These are phyloP conservation scores for Diaporthe capsici DNA, from an alignment of 2,329 filamentous ascomycete genomes.

Conservation along the genomic window DNA sequence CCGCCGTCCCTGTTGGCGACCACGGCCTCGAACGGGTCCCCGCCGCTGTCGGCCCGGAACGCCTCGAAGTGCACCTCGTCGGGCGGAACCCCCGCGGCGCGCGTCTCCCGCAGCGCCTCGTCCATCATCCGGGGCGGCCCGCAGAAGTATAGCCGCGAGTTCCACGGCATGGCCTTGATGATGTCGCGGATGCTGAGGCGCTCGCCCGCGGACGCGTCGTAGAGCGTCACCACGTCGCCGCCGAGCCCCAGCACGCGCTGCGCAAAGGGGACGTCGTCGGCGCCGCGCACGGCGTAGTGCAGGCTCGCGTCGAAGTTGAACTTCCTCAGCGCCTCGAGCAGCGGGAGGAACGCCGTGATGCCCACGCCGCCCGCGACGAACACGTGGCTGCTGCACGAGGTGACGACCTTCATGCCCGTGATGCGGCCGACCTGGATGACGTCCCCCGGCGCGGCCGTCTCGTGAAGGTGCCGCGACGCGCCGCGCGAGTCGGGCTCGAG, in stretches of 20 bases:
- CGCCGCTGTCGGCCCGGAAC: constrained; percentile 66
- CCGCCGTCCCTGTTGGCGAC: constrained; percentile 57
- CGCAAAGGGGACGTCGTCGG: constrained; percentile 68
- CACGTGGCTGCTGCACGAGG: constrained; percentile 69
- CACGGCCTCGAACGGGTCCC: constrained; percentile 72
- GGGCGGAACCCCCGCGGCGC: constrained; percentile 58
- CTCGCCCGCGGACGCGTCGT: constrained; percentile 65
- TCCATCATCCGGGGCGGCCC: constrained; percentile 71
- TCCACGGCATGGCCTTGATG: constrained; percentile 62
- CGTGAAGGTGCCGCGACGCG: constrained; percentile 73
- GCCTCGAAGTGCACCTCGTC: constrained; percentile 73
- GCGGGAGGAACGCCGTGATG: constrained; percentile 73
- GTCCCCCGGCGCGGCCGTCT: constrained; percentile 61
- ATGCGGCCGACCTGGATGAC: constrained; percentile 65
- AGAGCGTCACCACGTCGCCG: constrained; percentile 59
- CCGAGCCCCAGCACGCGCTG: constrained; percentile 60
- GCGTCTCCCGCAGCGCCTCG: constrained; percentile 59
- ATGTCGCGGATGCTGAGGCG: constrained; percentile 66
- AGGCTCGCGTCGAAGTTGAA: constrained; percentile 66
- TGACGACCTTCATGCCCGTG: constrained; percentile 62
- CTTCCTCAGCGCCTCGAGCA: constrained; percentile 57
- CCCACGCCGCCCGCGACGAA: constrained; percentile 77
- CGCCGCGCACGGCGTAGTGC: constrained; percentile 71
- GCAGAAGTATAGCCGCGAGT: constrained; percentile 73
- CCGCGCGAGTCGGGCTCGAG: constrained; percentile 69